Base-by-base conservation (phyloP, 2,329 filamentous ascomycete species). In the Calonectria fujianensis region DNA sequence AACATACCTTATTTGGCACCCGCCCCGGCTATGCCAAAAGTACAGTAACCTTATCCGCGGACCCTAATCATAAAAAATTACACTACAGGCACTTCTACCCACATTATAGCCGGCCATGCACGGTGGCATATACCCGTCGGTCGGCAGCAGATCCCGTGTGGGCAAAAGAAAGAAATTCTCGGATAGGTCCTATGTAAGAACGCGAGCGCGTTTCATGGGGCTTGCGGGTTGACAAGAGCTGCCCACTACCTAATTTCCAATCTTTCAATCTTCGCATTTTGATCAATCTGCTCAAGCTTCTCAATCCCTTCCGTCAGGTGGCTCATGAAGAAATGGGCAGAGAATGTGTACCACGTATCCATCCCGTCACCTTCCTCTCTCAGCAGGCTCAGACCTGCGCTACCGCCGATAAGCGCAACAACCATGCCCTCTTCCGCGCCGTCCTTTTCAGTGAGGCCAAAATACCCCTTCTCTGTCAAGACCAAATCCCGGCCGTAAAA, bases 351-450 rank as follows among this genome's bases (percentile, higher is more conserved):
- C 57, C 57, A 63, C 57, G 18, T 41, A 14, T 63, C 57, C 5
- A 8, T 16, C 7, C 11, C 57, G 24, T 63, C 24, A 29, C 35
- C 10, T 29, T 63, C 24, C 24, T 63, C 57, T 29, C 13, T 41
- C 14, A 63, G 35, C 37, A 63, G 37, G 6, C 57, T 63, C 8
- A 63, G 35, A 3, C 39, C 57, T 16, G 35, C 4, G 35, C 35
- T 39, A 9, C 57, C 57, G 2, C 57, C 57, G 41, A 63, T 7
- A n/a, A 63, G 57, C 20, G 57, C 57, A 41, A 63, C 24, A 11
- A 13, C 24, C 57, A 63, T 63, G 35, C 57, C 57, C 57, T 63
- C 57, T 63, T 63, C 37, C n/a, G 57, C 57, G 14, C 57, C 37
- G 14, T 13, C 37, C 24, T 41, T 41, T 37, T 63, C 57, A 29